These are phyloP conservation scores for Pichia phayaonensis DNA, from an alignment of 805 yeast species.

Conservation along the genomic window DNA sequence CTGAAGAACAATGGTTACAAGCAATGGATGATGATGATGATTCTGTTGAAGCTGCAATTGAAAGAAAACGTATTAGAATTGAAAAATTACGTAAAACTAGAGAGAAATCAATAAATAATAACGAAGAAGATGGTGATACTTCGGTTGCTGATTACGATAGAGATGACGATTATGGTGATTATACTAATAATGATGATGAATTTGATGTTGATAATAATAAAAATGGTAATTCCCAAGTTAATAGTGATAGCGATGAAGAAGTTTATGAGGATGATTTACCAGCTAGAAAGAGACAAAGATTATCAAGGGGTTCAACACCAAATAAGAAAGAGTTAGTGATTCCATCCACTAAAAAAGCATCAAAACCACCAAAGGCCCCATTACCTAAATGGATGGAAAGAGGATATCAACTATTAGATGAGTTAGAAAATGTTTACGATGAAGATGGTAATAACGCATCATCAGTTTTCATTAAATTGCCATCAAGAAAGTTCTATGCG, in stretches of 20 bases:
- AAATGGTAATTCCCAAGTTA: background rate
- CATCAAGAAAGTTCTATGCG: slow-evolving; percentile 69
- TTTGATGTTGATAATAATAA: background rate
- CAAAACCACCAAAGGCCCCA: slow-evolving; percentile 5
- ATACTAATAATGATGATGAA: background rate
- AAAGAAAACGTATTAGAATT: slow-evolving; percentile 37
- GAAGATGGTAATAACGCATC: slow-evolving; percentile 39
- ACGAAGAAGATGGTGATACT: slow-evolving; percentile 15
- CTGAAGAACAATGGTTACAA: slow-evolving; percentile 73
- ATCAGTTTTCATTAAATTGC: slow-evolving; percentile 63
- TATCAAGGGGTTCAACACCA: slow-evolving; percentile 11
- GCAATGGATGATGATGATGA: slow-evolving; percentile 72
- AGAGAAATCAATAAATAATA: slow-evolving; percentile 1
- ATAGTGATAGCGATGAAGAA: slow-evolving; percentile 8
- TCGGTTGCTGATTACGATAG: slow-evolving; percentile 14
- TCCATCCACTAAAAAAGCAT: background rate
- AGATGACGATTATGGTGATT: slow-evolving; percentile 5
- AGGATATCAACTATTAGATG: slow-evolving; percentile 7
- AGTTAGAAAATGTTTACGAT: slow-evolving; percentile 29
- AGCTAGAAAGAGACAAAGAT: slow-evolving; percentile 9
- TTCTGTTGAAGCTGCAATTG: slow-evolving; percentile 51
- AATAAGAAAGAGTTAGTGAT: slow-evolving; percentile 5
- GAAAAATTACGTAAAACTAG: slow-evolving; percentile 31
- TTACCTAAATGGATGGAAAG: slow-evolving; percentile 11
- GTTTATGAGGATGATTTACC: slow-evolving; percentile 12